Base-by-base conservation (phyloP, 75 land plant genomes). In the Cupressus sempervirens region DNA sequence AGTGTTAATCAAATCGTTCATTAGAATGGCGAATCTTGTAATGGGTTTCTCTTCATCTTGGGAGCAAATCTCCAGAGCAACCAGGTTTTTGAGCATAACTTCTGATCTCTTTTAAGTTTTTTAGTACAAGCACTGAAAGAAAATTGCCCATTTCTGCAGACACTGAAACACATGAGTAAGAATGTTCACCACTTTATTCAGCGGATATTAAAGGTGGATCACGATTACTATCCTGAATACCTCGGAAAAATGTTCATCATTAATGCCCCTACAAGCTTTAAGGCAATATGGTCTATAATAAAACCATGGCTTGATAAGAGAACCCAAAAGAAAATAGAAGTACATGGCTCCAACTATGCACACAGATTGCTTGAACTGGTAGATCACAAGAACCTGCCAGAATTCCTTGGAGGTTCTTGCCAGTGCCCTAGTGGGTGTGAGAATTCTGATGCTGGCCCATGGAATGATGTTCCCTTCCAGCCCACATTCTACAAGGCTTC, bases 231-330 rank as follows among this genome's bases (percentile, higher is more conserved):
- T 38, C 91, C 91, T 82, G 91, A 89, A 54, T 83, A 88, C 56
- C 68, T 89, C 23, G 91, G 91, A 12, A 89, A 85, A 77, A 89
- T 89, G 91, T 8, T 89, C 30, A 89, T 89, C 13, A 85, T 89
- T 26, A 89, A 89, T 76, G 90, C 91, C 26, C 91, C 91, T 3
- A 85, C 85, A 54, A 67, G 89, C 29, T 89, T 89, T 53, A 89
- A 89, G 84, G 91, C 91, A 74, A 89, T 89, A 16, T 89, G 91
- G 91, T 81, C 91, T 29, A n/a, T 88, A n/a, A 85, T 89, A 36
- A 89, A 89, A 83, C 89, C 91, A 72, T 89, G 89, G 89, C 87
- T 89, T 56, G 91, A 89, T 58, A 89, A 89, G 85, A 84, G 87
- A 38, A 89, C 91, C 15, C 91, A 85, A 45, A 89, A 89, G 80